Evolutionary conservation across 2,329 filamentous ascomycete genomes (phyloP).

Genomic region (Onygenales sp.): DNA sequence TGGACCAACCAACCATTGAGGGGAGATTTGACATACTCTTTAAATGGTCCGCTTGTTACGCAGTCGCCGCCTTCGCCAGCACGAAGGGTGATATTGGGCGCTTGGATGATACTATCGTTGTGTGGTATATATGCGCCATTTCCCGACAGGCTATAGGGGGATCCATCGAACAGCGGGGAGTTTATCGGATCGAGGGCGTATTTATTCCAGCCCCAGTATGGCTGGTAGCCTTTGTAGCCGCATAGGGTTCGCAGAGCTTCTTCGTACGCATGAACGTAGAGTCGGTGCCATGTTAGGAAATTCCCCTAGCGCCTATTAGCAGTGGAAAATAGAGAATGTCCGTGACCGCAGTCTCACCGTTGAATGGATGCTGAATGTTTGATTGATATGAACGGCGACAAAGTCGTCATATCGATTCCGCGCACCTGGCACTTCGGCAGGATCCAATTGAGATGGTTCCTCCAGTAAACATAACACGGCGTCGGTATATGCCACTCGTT

Average conservation of each 20-base stretch:
- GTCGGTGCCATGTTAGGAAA: constrained; percentile 28
- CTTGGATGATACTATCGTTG: neutral
- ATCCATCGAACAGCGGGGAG: constrained; percentile 29
- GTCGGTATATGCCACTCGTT: constrained; percentile 4
- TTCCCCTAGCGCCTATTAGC: neutral
- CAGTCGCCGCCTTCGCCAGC: constrained; percentile 17
- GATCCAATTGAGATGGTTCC: neutral
- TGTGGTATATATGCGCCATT: constrained; percentile 12
- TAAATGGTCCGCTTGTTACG: constrained; percentile 17
- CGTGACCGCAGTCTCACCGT: neutral
- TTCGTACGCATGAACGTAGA: constrained; percentile 27
- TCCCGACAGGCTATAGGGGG: constrained; percentile 26
- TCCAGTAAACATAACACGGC: constrained; percentile 7
- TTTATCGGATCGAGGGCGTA: constrained; percentile 21
- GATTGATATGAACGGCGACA: constrained; percentile 5
- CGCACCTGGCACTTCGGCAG: constrained; percentile 1
- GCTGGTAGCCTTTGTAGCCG: constrained; percentile 32
- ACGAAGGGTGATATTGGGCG: neutral
- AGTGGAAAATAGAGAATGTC: neutral
- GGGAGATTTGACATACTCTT: neutral
- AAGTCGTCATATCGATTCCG: constrained; percentile 8
- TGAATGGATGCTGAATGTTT: constrained; percentile 5
- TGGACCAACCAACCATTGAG: neutral
- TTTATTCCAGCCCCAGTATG: constrained; percentile 34
- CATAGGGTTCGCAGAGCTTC: constrained; percentile 28